Evolutionary conservation across 495 filamentous ascomycete species (phyloP).

Genomic region (Cryomyces minteri): DNA sequence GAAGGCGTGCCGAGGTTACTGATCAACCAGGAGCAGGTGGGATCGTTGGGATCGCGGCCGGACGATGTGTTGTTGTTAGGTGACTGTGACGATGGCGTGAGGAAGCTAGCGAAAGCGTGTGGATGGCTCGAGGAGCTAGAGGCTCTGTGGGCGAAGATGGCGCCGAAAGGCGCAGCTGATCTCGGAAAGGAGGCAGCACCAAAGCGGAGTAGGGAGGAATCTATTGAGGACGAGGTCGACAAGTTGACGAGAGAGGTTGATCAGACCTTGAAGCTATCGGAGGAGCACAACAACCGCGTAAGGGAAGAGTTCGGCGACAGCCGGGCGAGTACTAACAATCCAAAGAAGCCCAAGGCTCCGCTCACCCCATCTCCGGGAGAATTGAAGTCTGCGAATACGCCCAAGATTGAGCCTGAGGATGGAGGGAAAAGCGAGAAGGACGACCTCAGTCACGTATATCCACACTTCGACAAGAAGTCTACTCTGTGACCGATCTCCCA

Average conservation of each 20-base stretch:
- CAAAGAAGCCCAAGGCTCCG: neutral
- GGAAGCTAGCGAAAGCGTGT: conserved; percentile 58
- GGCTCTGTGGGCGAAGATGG: conserved; percentile 39
- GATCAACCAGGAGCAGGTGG: conserved; percentile 78
- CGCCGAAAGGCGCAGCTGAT: conserved; percentile 11
- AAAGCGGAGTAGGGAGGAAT: conserved; percentile 29
- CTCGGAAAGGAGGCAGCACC: conserved; percentile 12
- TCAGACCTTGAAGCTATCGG: conserved; percentile 16
- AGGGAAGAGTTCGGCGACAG: neutral
- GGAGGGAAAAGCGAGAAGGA: neutral
- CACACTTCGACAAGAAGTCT: conserved; percentile 2
- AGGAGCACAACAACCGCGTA: conserved; percentile 10
- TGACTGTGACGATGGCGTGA: conserved; percentile 70
- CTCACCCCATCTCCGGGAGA: too few species aligned
- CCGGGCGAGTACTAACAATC: neutral
- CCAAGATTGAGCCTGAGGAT: neutral
- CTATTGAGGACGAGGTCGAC: conserved; percentile 22
- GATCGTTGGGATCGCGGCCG: conserved; percentile 50
- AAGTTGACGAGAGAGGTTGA: conserved; percentile 22
- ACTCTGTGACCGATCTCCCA: neutral
- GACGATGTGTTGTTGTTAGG: conserved; percentile 64
- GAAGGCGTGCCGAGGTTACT: conserved; percentile 54
- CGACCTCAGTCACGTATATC: conserved; percentile 1
- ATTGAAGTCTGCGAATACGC: too few species aligned
- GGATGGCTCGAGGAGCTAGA: conserved; percentile 84